Evolutionary conservation across 805 yeast genomes (phyloP).

Genomic region (Pichia nakasei): DNA sequence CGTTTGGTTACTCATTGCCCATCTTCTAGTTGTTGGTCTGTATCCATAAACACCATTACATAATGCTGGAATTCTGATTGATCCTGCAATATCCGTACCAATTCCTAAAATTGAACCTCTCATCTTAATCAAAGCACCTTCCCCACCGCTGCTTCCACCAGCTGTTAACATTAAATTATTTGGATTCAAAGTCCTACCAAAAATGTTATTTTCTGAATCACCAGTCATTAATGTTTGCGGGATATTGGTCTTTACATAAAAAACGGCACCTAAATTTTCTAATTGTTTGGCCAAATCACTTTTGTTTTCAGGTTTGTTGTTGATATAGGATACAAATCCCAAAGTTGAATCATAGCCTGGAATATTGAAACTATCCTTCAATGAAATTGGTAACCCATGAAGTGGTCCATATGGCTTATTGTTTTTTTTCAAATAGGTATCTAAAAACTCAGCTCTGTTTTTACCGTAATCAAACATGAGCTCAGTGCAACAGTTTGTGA

Average conservation of each 20-base stretch:
- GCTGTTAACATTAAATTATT: conserved; percentile 46
- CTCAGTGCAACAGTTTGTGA: conserved; percentile 42
- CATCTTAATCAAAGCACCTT: conserved; percentile 52
- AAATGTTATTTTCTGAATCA: conserved; percentile 51
- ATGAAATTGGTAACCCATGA: conserved; percentile 60
- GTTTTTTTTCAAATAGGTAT: conserved; percentile 37
- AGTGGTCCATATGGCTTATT: conserved; percentile 52
- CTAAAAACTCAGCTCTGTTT: conserved; percentile 44
- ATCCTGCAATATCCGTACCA: conserved; percentile 67
- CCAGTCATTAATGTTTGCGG: conserved; percentile 65
- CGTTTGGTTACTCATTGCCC: conserved; percentile 37
- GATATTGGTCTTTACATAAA: conserved; percentile 55
- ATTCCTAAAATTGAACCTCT: conserved; percentile 47
- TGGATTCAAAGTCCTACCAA: conserved; percentile 51
- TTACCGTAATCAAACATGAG: conserved; percentile 56
- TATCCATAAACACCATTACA: conserved; percentile 51
- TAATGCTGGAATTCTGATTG: conserved; percentile 59
- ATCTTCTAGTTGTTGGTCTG: conserved; percentile 50
- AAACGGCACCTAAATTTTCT: conserved; percentile 47
- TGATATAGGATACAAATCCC: conserved; percentile 44
- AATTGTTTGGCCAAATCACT: conserved; percentile 38
- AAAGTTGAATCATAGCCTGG: conserved; percentile 50
- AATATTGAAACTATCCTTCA: conserved; percentile 54
- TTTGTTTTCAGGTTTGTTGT: conserved; percentile 36
- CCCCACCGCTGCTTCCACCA: conserved; percentile 69